phyloP scores from a whole-genome alignment of 257 asterid genomes.

The Ilex aquifolium region DNA sequence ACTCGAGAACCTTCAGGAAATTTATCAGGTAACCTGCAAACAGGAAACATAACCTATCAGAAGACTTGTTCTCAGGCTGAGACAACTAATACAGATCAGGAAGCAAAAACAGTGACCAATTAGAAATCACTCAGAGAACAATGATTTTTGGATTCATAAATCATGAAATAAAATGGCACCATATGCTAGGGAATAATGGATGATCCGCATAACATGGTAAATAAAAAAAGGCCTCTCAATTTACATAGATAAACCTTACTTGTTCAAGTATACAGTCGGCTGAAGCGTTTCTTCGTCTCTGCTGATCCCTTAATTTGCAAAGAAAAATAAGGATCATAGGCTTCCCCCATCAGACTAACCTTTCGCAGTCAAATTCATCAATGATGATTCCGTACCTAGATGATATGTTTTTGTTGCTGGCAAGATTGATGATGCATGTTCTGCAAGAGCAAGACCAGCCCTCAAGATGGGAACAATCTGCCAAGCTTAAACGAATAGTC shows the following conservation, averaged over 20 bases:
- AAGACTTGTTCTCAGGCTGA: too few species aligned
- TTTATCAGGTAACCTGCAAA: constrained; percentile 74
- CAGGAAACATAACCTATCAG: neutral
- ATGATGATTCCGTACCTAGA: constrained; percentile 49
- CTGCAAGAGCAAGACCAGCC: constrained; percentile 98
- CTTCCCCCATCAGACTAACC: neutral
- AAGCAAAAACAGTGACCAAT: too few species aligned
- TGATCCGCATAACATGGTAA: too few species aligned
- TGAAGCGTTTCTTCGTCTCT: constrained; percentile 92
- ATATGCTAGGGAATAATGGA: too few species aligned
- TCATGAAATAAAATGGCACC: too few species aligned
- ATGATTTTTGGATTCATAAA: too few species aligned
- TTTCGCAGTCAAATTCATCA: too few species aligned
- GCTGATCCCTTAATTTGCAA: constrained; percentile 52
- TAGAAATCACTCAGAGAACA: too few species aligned
- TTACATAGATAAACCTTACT: constrained; percentile 45
- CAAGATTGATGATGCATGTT: constrained; percentile 79
- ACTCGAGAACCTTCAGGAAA: constrained; percentile 85
- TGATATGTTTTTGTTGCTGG: constrained; percentile 83
- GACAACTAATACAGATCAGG: too few species aligned
- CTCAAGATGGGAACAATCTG: constrained; percentile 97
- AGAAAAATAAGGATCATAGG: constrained; percentile 16
- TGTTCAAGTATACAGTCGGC: constrained; percentile 86
- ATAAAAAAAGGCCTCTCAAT: neutral
- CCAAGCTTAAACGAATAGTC: constrained; percentile 13